Evolutionary conservation across 176 grass and related monocot species (phyloP), one percentile per base, ranked within the genome.

Genomic region (Luzula sylvatica): DNA sequence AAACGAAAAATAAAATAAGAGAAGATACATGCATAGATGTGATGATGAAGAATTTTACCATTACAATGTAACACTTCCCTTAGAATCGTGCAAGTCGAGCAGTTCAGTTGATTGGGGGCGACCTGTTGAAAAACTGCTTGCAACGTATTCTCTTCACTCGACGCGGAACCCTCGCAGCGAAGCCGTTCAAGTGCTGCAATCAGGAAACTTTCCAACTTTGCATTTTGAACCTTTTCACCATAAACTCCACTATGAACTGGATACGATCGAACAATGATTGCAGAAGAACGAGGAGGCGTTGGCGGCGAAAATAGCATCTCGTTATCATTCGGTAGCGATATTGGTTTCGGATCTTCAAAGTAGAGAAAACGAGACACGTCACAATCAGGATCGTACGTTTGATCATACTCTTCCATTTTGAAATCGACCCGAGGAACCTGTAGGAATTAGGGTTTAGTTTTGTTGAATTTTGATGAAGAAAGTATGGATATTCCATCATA

Each of bases 81-180:
- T 8, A 75, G 42, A 24, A 48, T 8, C 49, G 23, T 6, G 22
- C 72, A 75, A 1, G 3, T 3, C 1, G n/a, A 52, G 4, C 72
- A 75, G 8, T 68, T 30, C 22, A 63, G 40, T 3, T 68, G 52
- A 11, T 46, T 63, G 11, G 72, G 72, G 6, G 24, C n/a, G 16
- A 49, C 20, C 3, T 25, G 44, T 12, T 42, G 30, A 19, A 72
- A 64, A 20, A 52, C 27, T 2, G 38, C 46, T 23, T 71, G 42
- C 0, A 26, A 17, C 8, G 15, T 6, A 7, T 13, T 16, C 2
- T 53, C 69, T 0, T 27, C 15, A 15, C 14, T 20, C 1, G 56
- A 72, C 0, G 60, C 55, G 6, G 50, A 66, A 21, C n/a, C n/a
- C 20, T 54, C 50, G 4, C 21, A 11, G 5, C 13, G 55, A 9